Evolutionary conservation across 2,329 filamentous ascomycete genomes (phyloP).

Genomic region (Fusarium secorum): DNA sequence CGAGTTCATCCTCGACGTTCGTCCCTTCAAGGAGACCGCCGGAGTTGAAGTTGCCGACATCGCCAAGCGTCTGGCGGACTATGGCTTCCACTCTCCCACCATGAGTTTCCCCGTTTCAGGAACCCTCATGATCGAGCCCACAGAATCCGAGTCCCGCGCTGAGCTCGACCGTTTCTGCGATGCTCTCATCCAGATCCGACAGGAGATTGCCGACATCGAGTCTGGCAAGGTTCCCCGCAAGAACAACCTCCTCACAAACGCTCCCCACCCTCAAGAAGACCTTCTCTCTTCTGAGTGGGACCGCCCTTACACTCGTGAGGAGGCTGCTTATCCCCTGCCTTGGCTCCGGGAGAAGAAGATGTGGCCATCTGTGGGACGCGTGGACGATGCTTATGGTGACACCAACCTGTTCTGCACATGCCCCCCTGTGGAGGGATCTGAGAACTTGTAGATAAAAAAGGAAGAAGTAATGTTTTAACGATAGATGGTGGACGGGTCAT

Average conservation of each 20-base stretch:
- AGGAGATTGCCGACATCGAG: slow-evolving; percentile 87
- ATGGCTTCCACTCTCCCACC: slow-evolving; percentile 95
- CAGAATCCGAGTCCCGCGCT: slow-evolving; percentile 88
- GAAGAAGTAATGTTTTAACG: slow-evolving; percentile 17
- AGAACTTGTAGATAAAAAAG: slow-evolving; percentile 30
- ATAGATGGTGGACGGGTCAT: slow-evolving; percentile 12
- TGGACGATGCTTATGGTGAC: slow-evolving; percentile 92
- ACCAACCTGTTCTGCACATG: slow-evolving; percentile 95
- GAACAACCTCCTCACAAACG: slow-evolving; percentile 86
- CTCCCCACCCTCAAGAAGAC: slow-evolving; percentile 86
- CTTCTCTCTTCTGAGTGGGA: slow-evolving; percentile 77
- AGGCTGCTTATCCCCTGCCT: slow-evolving; percentile 84
- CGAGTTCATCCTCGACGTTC: slow-evolving; percentile 94
- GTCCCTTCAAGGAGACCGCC: slow-evolving; percentile 82
- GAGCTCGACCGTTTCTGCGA: slow-evolving; percentile 95
- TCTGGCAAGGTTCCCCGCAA: slow-evolving; percentile 76
- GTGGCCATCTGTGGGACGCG: slow-evolving; percentile 86
- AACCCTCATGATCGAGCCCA: slow-evolving; percentile 98
- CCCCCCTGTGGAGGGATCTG: slow-evolving; percentile 76
- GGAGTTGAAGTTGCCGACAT: slow-evolving; percentile 93
- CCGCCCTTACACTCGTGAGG: slow-evolving; percentile 79
- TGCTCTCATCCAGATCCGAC: slow-evolving; percentile 83
- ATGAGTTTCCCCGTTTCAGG: slow-evolving; percentile 97
- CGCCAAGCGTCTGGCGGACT: slow-evolving; percentile 94
- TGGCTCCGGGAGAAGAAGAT: slow-evolving; percentile 96